These are phyloP conservation scores for Aspergillus taichungensis DNA, from an alignment of 495 filamentous ascomycete species.

Conservation along the genomic window DNA sequence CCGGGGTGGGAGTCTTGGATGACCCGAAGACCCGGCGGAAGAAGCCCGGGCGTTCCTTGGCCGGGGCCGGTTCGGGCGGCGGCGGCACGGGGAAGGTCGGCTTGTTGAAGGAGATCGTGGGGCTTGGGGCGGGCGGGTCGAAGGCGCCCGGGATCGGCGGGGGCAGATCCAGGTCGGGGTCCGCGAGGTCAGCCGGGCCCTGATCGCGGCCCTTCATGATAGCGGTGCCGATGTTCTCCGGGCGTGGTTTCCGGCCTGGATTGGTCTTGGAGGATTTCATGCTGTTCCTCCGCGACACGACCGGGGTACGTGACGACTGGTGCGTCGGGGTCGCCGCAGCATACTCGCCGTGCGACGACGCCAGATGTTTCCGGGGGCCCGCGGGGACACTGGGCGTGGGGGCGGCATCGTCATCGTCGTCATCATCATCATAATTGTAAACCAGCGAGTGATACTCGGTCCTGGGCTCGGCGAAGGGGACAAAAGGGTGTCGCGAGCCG, in stretches of 20 bases:
- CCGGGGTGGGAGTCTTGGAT: slow-evolving; percentile 32
- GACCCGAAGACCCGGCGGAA: slow-evolving; percentile 84
- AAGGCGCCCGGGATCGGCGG: slow-evolving; percentile 24
- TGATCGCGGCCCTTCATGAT: slow-evolving; percentile 23
- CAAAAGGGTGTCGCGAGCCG: slow-evolving; percentile 31
- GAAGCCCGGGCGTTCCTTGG: slow-evolving; percentile 75
- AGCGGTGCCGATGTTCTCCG: slow-evolving; percentile 33
- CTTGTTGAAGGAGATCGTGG: slow-evolving; percentile 46
- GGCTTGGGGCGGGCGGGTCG: slow-evolving; percentile 40
- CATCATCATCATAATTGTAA: slow-evolving; percentile 52
- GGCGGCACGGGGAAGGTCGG: slow-evolving; percentile 27
- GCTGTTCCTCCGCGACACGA: slow-evolving; percentile 48
- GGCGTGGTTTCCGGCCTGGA: slow-evolving; percentile 20
- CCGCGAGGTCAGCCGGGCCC: slow-evolving; percentile 16
- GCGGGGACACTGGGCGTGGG: slow-evolving; percentile 80
- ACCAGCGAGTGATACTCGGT: slow-evolving; percentile 18
- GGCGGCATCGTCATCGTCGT: slow-evolving; percentile 66
- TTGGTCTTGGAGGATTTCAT: slow-evolving; percentile 52
- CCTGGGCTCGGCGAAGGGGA: slow-evolving; percentile 17
- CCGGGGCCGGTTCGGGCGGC: slow-evolving; percentile 20
- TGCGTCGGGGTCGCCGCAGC: slow-evolving; percentile 32
- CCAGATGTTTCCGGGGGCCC: slow-evolving; percentile 52
- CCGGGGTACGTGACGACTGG: slow-evolving; percentile 36
- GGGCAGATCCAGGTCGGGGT: slow-evolving; percentile 26
- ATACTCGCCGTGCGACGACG: slow-evolving; percentile 19